phyloP scores from a whole-genome alignment of 2,329 filamentous ascomycete species.

The Sarocladiaceae sp. region DNA sequence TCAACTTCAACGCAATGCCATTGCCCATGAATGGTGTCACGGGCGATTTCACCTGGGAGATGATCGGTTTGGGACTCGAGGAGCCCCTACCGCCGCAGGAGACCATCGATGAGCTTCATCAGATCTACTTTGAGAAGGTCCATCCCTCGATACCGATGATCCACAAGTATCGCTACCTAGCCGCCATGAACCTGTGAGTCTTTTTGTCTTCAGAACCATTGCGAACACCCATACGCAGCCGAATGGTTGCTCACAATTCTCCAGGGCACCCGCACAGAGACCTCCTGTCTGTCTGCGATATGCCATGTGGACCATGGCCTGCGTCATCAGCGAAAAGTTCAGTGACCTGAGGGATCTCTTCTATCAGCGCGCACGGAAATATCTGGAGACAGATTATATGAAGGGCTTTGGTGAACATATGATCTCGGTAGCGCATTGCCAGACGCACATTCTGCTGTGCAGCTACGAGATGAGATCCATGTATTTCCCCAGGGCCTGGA shows the following conservation, averaged over 20 bases:
- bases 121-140: slow-evolving; percentile 85
- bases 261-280: slow-evolving; percentile 69
- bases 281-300: slow-evolving; percentile 87
- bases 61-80: slow-evolving; percentile 53
- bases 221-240: too few relatives aligned
- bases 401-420: slow-evolving; percentile 87
- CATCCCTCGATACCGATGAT: slow-evolving; percentile 84
- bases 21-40: slow-evolving; percentile 45
- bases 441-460: slow-evolving; percentile 73
- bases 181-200: slow-evolving; percentile 73
- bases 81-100: slow-evolving; percentile 53
- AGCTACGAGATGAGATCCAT: slow-evolving; percentile 95
- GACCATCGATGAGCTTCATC: slow-evolving; percentile 77
- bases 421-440: slow-evolving; percentile 78
- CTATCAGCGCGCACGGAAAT: slow-evolving; percentile 84
- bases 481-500: slow-evolving; percentile 94
- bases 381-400: slow-evolving; percentile 82
- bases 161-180: slow-evolving; percentile 79
- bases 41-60: slow-evolving; percentile 71
- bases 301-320: slow-evolving; percentile 94
- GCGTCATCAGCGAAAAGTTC: slow-evolving; percentile 77
- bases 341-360: slow-evolving; percentile 75
- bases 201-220: not conserved
- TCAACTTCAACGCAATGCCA: slow-evolving; percentile 47
- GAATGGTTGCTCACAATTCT: slow-evolving; percentile 11